phyloP scores from a whole-genome alignment of 2,329 filamentous ascomycete genomes.

The Fusarium tjaetaba region DNA sequence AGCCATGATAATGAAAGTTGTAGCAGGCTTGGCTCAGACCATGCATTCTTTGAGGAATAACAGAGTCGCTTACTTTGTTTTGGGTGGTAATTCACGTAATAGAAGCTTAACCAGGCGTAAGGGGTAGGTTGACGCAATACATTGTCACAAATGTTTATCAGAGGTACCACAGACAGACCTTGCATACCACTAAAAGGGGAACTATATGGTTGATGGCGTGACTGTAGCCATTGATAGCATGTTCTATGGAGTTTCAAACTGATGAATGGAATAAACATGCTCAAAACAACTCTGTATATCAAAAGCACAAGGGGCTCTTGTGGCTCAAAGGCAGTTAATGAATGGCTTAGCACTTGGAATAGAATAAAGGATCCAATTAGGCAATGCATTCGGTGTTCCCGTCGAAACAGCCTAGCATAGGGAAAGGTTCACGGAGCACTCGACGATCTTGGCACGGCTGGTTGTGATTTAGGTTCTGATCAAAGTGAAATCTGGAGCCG shows the following conservation, averaged over 20 bases:
- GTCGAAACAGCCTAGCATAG: neutral
- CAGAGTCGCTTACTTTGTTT: neutral
- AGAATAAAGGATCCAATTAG: neutral
- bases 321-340: neutral
- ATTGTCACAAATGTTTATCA: neutral
- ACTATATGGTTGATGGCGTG: neutral
- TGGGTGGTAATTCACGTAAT: neutral
- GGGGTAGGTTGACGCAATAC: neutral
- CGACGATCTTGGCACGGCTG: neutral
- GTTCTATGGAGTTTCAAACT: neutral
- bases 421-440: constrained; percentile 6
- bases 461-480: neutral
- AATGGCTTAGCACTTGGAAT: neutral
- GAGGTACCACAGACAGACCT: neutral
- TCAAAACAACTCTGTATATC: neutral
- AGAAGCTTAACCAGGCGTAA: neutral
- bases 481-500: constrained; percentile 1
- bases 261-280: neutral
- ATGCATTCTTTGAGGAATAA: neutral
- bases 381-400: neutral
- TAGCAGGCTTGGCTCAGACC: neutral
- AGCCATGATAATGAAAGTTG: neutral
- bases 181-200: neutral
- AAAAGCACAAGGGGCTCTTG: neutral
- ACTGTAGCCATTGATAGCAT: neutral